These are phyloP conservation scores for Aspergillus phoenicis DNA, from an alignment of 2,329 filamentous ascomycete genomes.

Conservation along the genomic window DNA sequence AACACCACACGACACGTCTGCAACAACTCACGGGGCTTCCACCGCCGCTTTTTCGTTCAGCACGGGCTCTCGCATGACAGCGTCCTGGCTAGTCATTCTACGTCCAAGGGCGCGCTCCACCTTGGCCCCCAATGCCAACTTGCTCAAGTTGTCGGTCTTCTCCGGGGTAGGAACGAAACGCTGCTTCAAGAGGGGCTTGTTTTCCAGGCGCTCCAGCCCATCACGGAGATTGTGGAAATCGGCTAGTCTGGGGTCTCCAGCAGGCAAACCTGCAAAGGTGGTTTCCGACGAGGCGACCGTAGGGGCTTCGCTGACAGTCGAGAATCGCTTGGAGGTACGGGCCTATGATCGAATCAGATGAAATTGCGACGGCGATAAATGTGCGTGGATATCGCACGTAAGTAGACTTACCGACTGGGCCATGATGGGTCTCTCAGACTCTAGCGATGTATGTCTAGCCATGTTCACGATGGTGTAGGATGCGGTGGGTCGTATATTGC, in stretches of 20 bases:
- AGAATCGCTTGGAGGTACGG: slow-evolving; percentile 56
- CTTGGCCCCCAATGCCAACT: slow-evolving; percentile 86
- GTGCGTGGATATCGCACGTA: background rate
- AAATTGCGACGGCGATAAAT: background rate
- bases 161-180: slow-evolving; percentile 76
- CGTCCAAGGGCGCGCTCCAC: slow-evolving; percentile 83
- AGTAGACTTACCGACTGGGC: slow-evolving; percentile 50
- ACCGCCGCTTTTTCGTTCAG: slow-evolving; percentile 42
- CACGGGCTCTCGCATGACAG: slow-evolving; percentile 69
- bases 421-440: slow-evolving; percentile 60
- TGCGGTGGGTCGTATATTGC: background rate
- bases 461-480: slow-evolving; percentile 22
- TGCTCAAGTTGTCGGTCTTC: slow-evolving; percentile 79
- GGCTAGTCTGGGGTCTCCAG: slow-evolving; percentile 56
- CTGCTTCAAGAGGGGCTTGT: slow-evolving; percentile 80
- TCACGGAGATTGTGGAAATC: slow-evolving; percentile 77
- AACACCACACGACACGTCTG: slow-evolving; percentile 9
- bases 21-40: slow-evolving; percentile 22
- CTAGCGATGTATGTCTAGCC: slow-evolving; percentile 50
- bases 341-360: slow-evolving; percentile 37
- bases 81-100: slow-evolving; percentile 86
- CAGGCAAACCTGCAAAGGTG: slow-evolving; percentile 44
- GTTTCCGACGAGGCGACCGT: slow-evolving; percentile 51
- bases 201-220: slow-evolving; percentile 83
- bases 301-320: slow-evolving; percentile 53